Conservation (phyloP, 768 basidiomycete species). For the Boletus vermiculosoides region DNA sequence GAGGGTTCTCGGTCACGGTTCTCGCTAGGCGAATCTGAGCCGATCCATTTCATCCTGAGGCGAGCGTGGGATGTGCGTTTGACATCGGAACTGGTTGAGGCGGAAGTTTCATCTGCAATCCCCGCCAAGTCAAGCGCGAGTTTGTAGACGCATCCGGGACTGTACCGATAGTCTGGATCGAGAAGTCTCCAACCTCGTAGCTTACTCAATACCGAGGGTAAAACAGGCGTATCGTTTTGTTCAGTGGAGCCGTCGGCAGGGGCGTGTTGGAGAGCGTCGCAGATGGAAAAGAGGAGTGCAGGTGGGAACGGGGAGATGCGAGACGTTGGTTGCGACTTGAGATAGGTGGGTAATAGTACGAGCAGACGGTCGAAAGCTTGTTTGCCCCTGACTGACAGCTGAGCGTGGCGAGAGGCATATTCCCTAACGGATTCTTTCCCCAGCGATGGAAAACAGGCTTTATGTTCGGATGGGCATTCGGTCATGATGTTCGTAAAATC, state of each 20-base stretch:
- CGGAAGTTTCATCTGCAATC: constrained; percentile 2
- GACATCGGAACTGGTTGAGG: background rate
- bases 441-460: background rate
- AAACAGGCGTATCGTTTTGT: constrained; percentile 2
- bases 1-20: constrained; percentile 1
- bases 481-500: constrained; percentile 24
- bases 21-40: constrained; percentile 7
- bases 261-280: constrained; percentile 11
- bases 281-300: constrained; percentile 26
- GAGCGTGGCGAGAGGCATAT: background rate
- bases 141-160: constrained; percentile 7
- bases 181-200: constrained; percentile 28
- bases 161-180: constrained; percentile 14
- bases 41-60: constrained; percentile 22
- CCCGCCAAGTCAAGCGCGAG: constrained; percentile 24
- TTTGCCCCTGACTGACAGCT: constrained; percentile 8
- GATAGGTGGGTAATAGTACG: constrained; percentile 12
- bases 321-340: constrained; percentile 2
- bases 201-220: constrained; percentile 24
- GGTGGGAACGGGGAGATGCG: constrained; percentile 9
- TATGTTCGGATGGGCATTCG: constrained; percentile 8
- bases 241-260: background rate
- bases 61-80: background rate
- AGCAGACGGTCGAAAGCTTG: constrained; percentile 16
- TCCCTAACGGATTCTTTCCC: constrained; percentile 6